phyloP scores from a whole-genome alignment of 1,139 yeast species.

The Yamadazyma diospyri region DNA sequence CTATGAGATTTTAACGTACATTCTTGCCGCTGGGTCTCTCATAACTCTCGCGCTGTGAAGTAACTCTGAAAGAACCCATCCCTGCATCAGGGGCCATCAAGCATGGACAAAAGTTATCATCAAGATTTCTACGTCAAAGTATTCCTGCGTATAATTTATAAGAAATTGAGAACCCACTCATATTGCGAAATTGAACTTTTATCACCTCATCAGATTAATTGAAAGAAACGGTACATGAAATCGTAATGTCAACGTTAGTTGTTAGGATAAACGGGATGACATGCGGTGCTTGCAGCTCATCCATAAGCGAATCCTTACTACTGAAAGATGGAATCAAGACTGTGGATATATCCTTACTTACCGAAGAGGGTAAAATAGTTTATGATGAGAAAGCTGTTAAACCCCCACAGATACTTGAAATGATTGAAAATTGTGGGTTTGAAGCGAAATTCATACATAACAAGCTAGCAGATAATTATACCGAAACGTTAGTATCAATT shows the following conservation, averaged over 20 bases:
- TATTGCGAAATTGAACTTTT: too few relatives aligned
- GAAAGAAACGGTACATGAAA: too few relatives aligned
- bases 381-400: constrained; percentile 14
- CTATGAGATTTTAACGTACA: too few relatives aligned
- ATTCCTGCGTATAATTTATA: too few relatives aligned
- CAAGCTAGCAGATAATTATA: neutral
- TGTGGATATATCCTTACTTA: constrained; percentile 32
- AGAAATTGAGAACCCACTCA: too few relatives aligned
- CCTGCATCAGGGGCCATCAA: too few relatives aligned
- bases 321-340: constrained; percentile 21
- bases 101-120: too few relatives aligned
- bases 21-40: too few relatives aligned
- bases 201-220: too few relatives aligned
- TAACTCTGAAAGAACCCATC: too few relatives aligned
- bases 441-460: constrained; percentile 22
- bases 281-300: constrained; percentile 34
- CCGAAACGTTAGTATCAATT: constrained; percentile 8
- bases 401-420: constrained; percentile 15
- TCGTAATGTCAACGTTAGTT: constrained; percentile 1
- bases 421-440: constrained; percentile 40
- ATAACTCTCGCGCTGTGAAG: too few relatives aligned
- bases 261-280: constrained; percentile 33
- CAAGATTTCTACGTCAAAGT: too few relatives aligned
- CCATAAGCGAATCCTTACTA: constrained; percentile 25
- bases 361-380: constrained; percentile 33